These are phyloP conservation scores for Cryptosporidium parvum DNA, from an alignment of 169 alveolate species.

Conservation along the genomic window DNA sequence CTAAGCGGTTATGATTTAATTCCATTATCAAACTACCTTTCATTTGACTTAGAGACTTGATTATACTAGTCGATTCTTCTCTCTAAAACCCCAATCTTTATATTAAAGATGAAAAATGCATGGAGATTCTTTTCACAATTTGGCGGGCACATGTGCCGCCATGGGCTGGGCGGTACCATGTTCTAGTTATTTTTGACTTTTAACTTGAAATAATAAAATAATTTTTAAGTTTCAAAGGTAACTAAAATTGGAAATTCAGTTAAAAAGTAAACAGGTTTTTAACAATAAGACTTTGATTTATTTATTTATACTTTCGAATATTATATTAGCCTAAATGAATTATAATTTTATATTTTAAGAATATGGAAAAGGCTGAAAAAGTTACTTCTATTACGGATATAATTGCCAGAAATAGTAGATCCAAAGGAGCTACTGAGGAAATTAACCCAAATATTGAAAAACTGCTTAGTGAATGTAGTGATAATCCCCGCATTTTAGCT, in stretches of 20 bases:
- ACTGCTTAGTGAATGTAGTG: conserved; percentile 32
- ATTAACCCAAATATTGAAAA: conserved; percentile 31
- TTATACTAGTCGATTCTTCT: background rate
- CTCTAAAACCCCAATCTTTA: background rate
- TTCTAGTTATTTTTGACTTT: background rate
- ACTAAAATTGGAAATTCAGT: no score
- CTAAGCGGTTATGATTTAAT: background rate
- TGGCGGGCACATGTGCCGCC: background rate
- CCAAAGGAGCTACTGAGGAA: background rate
- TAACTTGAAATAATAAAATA: no score
- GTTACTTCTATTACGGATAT: conserved; percentile 5
- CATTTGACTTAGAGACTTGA: background rate
- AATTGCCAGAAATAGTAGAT: background rate
- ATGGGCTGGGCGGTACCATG: background rate
- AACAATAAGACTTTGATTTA: no score
- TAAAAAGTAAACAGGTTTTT: no score
- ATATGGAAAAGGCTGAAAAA: background rate
- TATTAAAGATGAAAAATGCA: conserved; percentile 12
- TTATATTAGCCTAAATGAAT: background rate
- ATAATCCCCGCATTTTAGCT: background rate
- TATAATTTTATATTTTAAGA: background rate
- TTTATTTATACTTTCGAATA: no score
- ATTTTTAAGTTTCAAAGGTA: background rate
- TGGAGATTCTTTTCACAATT: background rate
- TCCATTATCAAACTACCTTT: conserved; percentile 6